phyloP scores from a whole-genome alignment of 768 basidiomycete species.

The Auricularia heimuer region DNA sequence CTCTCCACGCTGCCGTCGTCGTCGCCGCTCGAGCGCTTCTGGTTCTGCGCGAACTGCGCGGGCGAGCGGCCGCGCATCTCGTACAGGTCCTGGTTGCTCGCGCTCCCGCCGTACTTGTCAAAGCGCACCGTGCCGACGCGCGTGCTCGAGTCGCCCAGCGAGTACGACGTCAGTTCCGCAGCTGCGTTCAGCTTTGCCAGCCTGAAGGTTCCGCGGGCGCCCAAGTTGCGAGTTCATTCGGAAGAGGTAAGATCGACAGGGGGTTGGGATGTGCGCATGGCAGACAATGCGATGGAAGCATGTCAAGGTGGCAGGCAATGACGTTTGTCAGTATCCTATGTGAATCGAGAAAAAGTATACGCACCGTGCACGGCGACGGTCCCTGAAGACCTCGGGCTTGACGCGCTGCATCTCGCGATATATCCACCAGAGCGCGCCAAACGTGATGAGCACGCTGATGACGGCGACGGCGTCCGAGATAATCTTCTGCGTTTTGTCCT shows the following conservation, averaged over 20 bases:
- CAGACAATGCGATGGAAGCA: no score
- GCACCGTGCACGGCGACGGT: slow-evolving; percentile 60
- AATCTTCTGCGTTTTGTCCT: slow-evolving; percentile 43
- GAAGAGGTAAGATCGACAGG: no score
- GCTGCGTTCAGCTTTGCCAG: background rate
- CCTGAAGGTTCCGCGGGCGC: background rate
- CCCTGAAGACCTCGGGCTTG: slow-evolving; percentile 60
- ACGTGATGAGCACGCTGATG: slow-evolving; percentile 60
- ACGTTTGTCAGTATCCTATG: background rate
- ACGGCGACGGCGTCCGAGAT: slow-evolving; percentile 61
- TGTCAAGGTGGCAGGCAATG: no score
- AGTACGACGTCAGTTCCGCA: background rate
- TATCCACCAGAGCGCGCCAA: slow-evolving; percentile 80
- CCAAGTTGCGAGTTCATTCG: no score
- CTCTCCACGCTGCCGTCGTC: background rate
- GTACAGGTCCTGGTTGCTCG: background rate
- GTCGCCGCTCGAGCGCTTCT: background rate
- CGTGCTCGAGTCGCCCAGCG: background rate
- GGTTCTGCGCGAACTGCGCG: no score
- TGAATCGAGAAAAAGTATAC: slow-evolving; percentile 6
- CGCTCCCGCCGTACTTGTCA: background rate
- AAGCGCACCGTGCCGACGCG: background rate
- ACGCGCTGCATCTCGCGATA: slow-evolving; percentile 56
- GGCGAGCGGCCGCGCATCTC: background rate
- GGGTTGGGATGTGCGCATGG: no score